Percentiles rank a stretch among this genome's conserved stretches.
phyloP scores from a whole-genome alignment of 106 monocot species.

The Acorus calamus region DNA sequence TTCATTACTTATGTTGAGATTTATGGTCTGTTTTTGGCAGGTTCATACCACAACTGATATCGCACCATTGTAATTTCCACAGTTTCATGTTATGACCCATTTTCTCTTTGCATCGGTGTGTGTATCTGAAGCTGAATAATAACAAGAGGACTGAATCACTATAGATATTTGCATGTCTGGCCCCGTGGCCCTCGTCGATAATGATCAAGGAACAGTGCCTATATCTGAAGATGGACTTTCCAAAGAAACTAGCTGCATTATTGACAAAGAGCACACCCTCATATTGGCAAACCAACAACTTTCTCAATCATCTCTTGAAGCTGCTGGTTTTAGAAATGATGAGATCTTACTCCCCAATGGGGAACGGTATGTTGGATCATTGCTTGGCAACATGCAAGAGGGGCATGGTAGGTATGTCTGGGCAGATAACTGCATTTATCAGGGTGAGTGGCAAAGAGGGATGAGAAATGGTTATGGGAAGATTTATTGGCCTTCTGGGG shows the following conservation, averaged over 20 bases:
- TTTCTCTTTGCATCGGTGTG: background rate
- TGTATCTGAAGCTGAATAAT: background rate
- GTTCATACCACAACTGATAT: too few species aligned
- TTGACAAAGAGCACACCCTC: conserved; percentile 13
- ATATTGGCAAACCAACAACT: conserved; percentile 20
- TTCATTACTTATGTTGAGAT: too few species aligned
- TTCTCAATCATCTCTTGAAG: background rate
- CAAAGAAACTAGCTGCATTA: conserved; percentile 11
- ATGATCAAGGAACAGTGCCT: conserved; percentile 18
- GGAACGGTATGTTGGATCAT: conserved; percentile 57
- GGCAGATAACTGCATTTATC: conserved; percentile 74
- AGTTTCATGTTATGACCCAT: background rate
- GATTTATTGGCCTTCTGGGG: conserved; percentile 65
- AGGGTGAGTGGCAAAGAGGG: conserved; percentile 89
- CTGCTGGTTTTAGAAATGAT: conserved; percentile 19
- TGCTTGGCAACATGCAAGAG: conserved; percentile 55
- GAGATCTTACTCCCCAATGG: conserved; percentile 48
- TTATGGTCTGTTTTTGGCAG: too few species aligned
- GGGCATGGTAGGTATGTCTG: conserved; percentile 72
- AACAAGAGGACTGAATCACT: conserved; percentile 10
- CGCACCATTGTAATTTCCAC: too few species aligned
- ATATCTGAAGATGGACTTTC: conserved; percentile 11
- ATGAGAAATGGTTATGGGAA: conserved; percentile 95
- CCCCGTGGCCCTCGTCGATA: conserved; percentile 27
- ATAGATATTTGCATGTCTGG: conserved; percentile 60